Conservation (phyloP, 805 yeast species). For the Yarrowia sp. region DNA sequence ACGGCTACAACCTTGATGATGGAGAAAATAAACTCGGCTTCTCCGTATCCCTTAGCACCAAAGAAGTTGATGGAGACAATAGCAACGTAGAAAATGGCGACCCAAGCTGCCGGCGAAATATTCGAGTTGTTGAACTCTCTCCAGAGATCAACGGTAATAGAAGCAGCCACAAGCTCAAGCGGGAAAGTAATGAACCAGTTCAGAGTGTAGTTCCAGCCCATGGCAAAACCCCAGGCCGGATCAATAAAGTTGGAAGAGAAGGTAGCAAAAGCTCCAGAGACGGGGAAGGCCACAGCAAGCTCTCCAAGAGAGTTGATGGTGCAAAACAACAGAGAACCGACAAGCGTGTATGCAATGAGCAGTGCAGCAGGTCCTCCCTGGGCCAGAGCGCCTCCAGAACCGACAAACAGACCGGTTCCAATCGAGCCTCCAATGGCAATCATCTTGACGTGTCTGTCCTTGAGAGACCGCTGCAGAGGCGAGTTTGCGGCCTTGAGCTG, state of each 20-base stretch:
- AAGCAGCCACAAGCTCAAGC: conserved; percentile 63
- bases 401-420: conserved; percentile 74
- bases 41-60: conserved; percentile 64
- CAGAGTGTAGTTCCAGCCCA: conserved; percentile 68
- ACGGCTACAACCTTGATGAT: conserved; percentile 59
- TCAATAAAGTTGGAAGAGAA: conserved; percentile 63
- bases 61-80: conserved; percentile 52
- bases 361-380: conserved; percentile 61
- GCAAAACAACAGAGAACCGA: conserved; percentile 63
- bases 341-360: conserved; percentile 55
- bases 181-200: conserved; percentile 67
- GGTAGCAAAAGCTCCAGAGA: conserved; percentile 57
- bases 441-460: conserved; percentile 63
- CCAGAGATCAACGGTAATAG: conserved; percentile 58
- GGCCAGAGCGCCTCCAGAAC: conserved; percentile 58
- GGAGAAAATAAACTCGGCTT: conserved; percentile 63
- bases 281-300: conserved; percentile 65
- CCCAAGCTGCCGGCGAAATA: conserved; percentile 59
- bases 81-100: conserved; percentile 52
- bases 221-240: conserved; percentile 67
- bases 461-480: conserved; percentile 48
- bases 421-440: conserved; percentile 73
- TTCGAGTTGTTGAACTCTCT: conserved; percentile 59
- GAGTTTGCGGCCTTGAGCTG: conserved; percentile 46
- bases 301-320: conserved; percentile 68